Percentiles rank a stretch among this genome's conserved stretches.
These are phyloP conservation scores for Cnidoscolus chayamansa DNA, from an alignment of 441 rosid genomes.

Conservation along the genomic window DNA sequence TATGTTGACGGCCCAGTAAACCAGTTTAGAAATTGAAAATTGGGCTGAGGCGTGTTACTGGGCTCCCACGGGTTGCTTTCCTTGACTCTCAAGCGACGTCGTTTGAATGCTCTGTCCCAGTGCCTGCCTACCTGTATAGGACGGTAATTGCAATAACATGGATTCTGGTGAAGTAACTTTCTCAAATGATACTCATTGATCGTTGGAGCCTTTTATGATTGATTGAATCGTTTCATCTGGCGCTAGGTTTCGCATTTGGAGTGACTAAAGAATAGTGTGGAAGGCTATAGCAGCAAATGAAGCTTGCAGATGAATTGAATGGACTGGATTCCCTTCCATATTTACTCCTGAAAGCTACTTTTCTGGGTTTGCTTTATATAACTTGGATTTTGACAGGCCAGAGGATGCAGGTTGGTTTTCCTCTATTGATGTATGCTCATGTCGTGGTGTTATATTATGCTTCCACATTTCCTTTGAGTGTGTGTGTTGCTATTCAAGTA, in stretches of 20 bases:
- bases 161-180: too few relatives aligned
- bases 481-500: slow-evolving; percentile 17
- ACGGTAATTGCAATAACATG: too few relatives aligned
- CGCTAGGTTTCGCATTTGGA: slow-evolving; percentile 63
- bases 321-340: slow-evolving; percentile 67
- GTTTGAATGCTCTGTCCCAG: too few relatives aligned
- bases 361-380: slow-evolving; percentile 21
- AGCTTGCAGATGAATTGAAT: slow-evolving; percentile 45
- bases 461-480: slow-evolving; percentile 9
- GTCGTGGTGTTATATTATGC: slow-evolving; percentile 45
- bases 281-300: slow-evolving; percentile 80
- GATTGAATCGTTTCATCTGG: neutral
- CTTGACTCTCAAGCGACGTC: too few relatives aligned
- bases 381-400: slow-evolving; percentile 29
- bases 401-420: slow-evolving; percentile 54
- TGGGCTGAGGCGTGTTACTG: too few relatives aligned
- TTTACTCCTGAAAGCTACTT: slow-evolving; percentile 61
- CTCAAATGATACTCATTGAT: too few relatives aligned
- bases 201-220: neutral
- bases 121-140: too few relatives aligned
- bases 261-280: slow-evolving; percentile 67
- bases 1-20: too few relatives aligned
- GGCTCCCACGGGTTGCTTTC: too few relatives aligned
- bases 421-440: slow-evolving; percentile 57
- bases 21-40: too few relatives aligned